phyloP scores from a whole-genome alignment of 495 filamentous ascomycete genomes.

The Penicillium herquei region DNA sequence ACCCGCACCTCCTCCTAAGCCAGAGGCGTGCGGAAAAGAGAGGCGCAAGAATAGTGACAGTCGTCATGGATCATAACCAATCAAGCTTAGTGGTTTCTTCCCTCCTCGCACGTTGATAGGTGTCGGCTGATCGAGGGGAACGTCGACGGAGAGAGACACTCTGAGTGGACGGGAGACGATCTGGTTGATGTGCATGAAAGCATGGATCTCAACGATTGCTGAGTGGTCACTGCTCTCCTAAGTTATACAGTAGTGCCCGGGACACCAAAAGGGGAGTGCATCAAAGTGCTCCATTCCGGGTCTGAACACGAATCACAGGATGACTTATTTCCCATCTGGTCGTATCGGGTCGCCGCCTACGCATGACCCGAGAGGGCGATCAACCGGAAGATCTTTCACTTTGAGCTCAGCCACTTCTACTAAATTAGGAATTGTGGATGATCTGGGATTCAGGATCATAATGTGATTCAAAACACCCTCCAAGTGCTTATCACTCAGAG shows the following conservation, averaged over 20 bases:
- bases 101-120: slow-evolving; percentile 22
- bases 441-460: slow-evolving; percentile 8
- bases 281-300: background rate
- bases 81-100: slow-evolving; percentile 9
- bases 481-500: background rate
- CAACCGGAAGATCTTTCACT: slow-evolving; percentile 19
- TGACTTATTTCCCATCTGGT: slow-evolving; percentile 4
- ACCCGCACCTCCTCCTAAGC: slow-evolving; percentile 8
- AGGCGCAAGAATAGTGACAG: slow-evolving; percentile 4
- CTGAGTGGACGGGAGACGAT: slow-evolving; percentile 9
- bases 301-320: slow-evolving; percentile 22
- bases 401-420: slow-evolving; percentile 8
- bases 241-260: slow-evolving; percentile 3
- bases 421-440: slow-evolving; percentile 7
- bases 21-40: slow-evolving; percentile 1
- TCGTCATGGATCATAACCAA: slow-evolving; percentile 17
- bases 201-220: background rate
- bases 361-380: slow-evolving; percentile 23
- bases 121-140: slow-evolving; percentile 24
- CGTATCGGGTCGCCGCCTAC: background rate
- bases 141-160: background rate
- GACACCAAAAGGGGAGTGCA: slow-evolving; percentile 1
- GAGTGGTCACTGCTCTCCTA: slow-evolving; percentile 2
- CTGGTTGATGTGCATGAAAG: slow-evolving; percentile 3
- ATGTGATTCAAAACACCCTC: background rate